These are phyloP conservation scores for Stagonosporopsis tanaceti DNA, from an alignment of 2,329 filamentous ascomycete genomes.

Conservation along the genomic window DNA sequence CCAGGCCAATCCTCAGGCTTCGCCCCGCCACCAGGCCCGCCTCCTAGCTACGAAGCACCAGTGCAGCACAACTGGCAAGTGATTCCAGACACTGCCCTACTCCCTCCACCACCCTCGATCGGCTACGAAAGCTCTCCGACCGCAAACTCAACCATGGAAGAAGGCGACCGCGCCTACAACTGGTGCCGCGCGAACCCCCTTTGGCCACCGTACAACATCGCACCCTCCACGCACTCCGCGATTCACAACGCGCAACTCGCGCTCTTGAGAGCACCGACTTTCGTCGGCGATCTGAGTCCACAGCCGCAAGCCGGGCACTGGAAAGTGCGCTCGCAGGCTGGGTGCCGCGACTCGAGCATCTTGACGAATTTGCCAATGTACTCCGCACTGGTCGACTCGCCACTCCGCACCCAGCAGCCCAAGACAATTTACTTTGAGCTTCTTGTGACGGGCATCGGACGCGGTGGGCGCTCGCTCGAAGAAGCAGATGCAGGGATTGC, in stretches of 20 bases:
- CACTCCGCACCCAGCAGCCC: slow-evolving; percentile 60
- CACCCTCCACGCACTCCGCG: slow-evolving; percentile 56
- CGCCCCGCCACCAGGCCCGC: slow-evolving; percentile 41
- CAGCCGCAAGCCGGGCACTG: slow-evolving; percentile 55
- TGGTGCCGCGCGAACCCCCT: slow-evolving; percentile 73
- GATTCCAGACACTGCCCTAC: slow-evolving; percentile 75
- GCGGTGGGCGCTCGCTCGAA: slow-evolving; percentile 32
- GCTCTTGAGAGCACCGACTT: slow-evolving; percentile 43
- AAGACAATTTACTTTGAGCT: slow-evolving; percentile 78
- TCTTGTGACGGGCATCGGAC: slow-evolving; percentile 59
- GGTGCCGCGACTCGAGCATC: slow-evolving; percentile 67
- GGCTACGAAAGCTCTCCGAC: slow-evolving; percentile 71
- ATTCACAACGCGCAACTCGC: slow-evolving; percentile 61
- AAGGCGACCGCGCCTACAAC: slow-evolving; percentile 69
- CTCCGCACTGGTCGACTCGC: slow-evolving; percentile 64
- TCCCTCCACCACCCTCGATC: slow-evolving; percentile 76
- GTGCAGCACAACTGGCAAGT: slow-evolving; percentile 76
- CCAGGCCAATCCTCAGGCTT: slow-evolving; percentile 28
- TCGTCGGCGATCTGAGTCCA: slow-evolving; percentile 51
- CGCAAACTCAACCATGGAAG: slow-evolving; percentile 71
- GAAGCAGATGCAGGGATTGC: slow-evolving; percentile 66
- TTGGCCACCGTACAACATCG: slow-evolving; percentile 60
- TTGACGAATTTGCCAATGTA: slow-evolving; percentile 76
- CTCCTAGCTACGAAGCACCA: slow-evolving; percentile 55
- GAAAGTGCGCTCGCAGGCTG: slow-evolving; percentile 54